These are phyloP conservation scores for Suhomyces emberorum DNA, from an alignment of 805 yeast genomes.

Conservation along the genomic window DNA sequence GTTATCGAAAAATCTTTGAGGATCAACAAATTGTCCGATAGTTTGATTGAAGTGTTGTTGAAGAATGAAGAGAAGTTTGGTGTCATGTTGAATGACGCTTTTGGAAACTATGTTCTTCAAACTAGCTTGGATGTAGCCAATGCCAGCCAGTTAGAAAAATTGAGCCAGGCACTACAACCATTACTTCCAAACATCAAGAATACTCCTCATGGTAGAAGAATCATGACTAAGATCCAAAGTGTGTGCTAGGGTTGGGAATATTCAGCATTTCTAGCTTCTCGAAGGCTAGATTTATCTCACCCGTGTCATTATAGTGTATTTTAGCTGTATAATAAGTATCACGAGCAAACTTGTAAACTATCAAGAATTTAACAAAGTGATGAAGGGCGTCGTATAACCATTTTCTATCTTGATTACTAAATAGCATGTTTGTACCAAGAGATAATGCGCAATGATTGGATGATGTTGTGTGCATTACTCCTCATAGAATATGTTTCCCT, in stretches of 20 bases:
- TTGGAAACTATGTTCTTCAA: slow-evolving; percentile 58
- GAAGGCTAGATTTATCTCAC: too few relatives aligned
- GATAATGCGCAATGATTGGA: too few relatives aligned
- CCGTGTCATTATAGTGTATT: slow-evolving; percentile 3
- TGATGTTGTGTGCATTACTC: too few relatives aligned
- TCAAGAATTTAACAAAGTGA: too few relatives aligned
- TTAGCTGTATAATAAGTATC: slow-evolving; percentile 6
- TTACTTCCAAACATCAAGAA: slow-evolving; percentile 73
- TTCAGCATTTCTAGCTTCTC: too few relatives aligned
- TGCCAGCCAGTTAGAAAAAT: slow-evolving; percentile 47
- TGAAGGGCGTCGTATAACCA: too few relatives aligned
- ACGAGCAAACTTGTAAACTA: too few relatives aligned
- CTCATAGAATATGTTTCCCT: too few relatives aligned
- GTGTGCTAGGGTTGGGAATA: not conserved
- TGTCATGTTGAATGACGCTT: slow-evolving; percentile 52
- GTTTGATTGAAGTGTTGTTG: slow-evolving; percentile 44
- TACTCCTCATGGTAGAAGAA: slow-evolving; percentile 96
- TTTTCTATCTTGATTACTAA: too few relatives aligned
- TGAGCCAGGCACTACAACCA: slow-evolving; percentile 65
- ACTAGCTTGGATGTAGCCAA: slow-evolving; percentile 57
- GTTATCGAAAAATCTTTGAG: slow-evolving; percentile 50
- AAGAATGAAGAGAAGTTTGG: slow-evolving; percentile 31
- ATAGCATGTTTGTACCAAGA: too few relatives aligned
- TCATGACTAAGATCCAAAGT: slow-evolving; percentile 59
- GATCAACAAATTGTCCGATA: slow-evolving; percentile 43